These are phyloP conservation scores for Dothistroma pini DNA, from an alignment of 2,329 filamentous ascomycete species.

Conservation along the genomic window DNA sequence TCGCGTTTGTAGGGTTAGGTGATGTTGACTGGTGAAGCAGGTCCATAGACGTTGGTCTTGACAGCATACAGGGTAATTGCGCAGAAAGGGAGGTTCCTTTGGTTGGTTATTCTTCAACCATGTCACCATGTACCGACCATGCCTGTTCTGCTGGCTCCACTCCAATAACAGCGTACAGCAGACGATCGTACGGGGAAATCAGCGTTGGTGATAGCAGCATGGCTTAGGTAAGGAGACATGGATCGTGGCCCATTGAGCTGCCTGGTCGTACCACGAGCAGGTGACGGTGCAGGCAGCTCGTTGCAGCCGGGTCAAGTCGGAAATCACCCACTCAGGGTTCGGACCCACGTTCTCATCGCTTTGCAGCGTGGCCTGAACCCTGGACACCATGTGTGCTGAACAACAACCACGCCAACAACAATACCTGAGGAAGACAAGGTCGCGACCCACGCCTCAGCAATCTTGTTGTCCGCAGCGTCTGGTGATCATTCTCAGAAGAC, in stretches of 20 bases:
- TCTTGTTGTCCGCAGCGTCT: too few relatives aligned
- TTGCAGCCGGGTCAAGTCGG: background rate
- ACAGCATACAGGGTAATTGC: background rate
- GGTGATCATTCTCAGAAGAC: too few relatives aligned
- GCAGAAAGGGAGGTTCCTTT: background rate
- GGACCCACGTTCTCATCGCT: background rate
- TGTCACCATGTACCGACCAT: background rate
- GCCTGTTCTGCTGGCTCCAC: background rate
- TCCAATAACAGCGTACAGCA: background rate
- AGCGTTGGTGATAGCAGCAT: background rate
- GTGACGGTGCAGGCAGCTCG: background rate
- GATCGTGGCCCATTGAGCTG: background rate
- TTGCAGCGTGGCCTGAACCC: background rate
- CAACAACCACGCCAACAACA: background rate
- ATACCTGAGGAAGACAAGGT: too few relatives aligned
- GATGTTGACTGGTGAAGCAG: background rate
- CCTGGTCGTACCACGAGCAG: background rate
- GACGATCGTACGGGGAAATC: background rate
- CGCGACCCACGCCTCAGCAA: too few relatives aligned
- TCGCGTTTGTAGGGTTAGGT: background rate
- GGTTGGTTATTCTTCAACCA: background rate
- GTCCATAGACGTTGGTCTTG: background rate
- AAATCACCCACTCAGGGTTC: background rate
- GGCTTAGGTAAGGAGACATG: background rate
- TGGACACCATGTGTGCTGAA: background rate